Conservation (phyloP, 2,329 filamentous ascomycete genomes). For the Ceratocystis albifundus region DNA sequence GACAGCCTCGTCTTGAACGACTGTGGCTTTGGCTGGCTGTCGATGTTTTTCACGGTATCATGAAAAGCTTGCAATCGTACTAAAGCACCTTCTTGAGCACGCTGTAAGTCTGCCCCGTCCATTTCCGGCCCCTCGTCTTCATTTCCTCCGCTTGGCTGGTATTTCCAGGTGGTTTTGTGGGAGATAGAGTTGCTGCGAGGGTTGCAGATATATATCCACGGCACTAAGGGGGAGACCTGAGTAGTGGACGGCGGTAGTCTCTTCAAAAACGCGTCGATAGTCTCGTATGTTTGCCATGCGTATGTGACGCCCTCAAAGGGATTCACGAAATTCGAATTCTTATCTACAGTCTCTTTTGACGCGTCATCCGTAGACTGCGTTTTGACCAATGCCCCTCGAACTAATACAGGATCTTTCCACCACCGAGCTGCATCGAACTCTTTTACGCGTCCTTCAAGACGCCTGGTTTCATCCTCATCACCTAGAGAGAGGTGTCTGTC, state of each 20-base stretch:
- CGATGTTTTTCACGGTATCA: conserved; percentile 40
- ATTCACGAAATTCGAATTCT: conserved; percentile 40
- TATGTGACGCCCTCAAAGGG: conserved; percentile 43
- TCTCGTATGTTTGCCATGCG: conserved; percentile 54
- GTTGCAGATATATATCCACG: conserved; percentile 66
- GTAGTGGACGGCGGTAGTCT: conserved; percentile 59
- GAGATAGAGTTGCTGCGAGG: conserved; percentile 39
- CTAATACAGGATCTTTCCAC: conserved; percentile 33
- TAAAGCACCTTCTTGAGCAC: conserved; percentile 43
- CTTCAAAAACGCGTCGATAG: conserved; percentile 51
- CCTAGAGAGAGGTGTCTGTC: conserved; percentile 34
- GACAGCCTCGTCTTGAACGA: conserved; percentile 37
- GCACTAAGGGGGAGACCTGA: conserved; percentile 33
- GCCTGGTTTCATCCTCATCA: conserved; percentile 38
- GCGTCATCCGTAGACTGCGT: conserved; percentile 2
- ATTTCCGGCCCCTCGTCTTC: conserved; percentile 41
- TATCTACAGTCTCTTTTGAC: background rate
- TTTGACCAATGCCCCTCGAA: conserved; percentile 8
- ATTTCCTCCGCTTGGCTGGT: conserved; percentile 34
- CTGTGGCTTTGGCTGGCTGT: conserved; percentile 30
- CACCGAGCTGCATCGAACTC: conserved; percentile 41
- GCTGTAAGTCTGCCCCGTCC: conserved; percentile 35
- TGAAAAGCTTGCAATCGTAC: conserved; percentile 39
- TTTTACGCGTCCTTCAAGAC: conserved; percentile 40
- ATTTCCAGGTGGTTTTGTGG: conserved; percentile 29